These are phyloP conservation scores for Hymenochaete sp. DNA, from an alignment of 1,284 basidiomycete genomes.

Conservation along the genomic window DNA sequence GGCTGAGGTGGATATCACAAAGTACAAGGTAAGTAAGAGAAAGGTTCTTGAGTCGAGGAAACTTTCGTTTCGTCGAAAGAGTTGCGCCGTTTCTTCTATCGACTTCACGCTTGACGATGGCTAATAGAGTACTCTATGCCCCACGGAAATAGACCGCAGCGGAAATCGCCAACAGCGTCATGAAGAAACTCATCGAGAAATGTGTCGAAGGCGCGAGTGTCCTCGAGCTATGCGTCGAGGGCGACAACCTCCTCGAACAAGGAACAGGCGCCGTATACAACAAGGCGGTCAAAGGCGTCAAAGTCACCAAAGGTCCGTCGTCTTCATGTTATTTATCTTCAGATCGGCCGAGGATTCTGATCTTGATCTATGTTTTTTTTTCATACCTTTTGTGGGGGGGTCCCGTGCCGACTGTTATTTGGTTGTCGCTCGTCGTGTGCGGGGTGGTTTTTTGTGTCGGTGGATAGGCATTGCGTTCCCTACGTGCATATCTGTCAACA, in stretches of 20 bases:
- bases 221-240: slow-evolving; percentile 85
- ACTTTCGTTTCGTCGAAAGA: background rate
- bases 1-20: slow-evolving; percentile 67
- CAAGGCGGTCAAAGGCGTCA: slow-evolving; percentile 80
- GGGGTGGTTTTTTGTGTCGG: background rate
- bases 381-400: too few relatives aligned
- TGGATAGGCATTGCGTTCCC: slow-evolving; percentile 86
- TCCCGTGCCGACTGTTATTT: background rate
- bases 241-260: slow-evolving; percentile 86
- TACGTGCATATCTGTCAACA: slow-evolving; percentile 89
- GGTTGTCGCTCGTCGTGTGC: background rate
- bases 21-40: slow-evolving; percentile 63
- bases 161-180: slow-evolving; percentile 80
- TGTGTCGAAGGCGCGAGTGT: slow-evolving; percentile 78
- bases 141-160: slow-evolving; percentile 62
- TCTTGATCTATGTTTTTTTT: too few relatives aligned
- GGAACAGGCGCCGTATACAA: slow-evolving; percentile 84
- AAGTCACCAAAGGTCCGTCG: slow-evolving; percentile 74
- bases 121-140: slow-evolving; percentile 9
- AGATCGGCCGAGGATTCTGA: too few relatives aligned
- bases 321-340: too few relatives aligned
- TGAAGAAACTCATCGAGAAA: slow-evolving; percentile 78
- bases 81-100: too few relatives aligned
- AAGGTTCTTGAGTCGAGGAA: background rate
- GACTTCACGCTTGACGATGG: too few relatives aligned